Base-by-base conservation (phyloP, 2,329 filamentous ascomycete species). In the Colletotrichum sp. region DNA sequence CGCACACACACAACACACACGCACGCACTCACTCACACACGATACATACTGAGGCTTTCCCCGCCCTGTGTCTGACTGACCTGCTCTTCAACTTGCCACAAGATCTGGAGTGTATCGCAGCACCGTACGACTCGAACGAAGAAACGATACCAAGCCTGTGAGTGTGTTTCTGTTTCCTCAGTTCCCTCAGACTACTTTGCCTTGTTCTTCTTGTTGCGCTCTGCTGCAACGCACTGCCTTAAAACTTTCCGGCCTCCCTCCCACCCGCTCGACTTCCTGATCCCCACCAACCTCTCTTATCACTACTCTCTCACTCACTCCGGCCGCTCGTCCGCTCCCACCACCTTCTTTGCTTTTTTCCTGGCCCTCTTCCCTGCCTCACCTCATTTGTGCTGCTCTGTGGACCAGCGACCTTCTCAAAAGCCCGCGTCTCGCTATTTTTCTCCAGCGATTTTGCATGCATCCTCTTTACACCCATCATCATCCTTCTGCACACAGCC, bases 51-150 rank as follows among this genome's bases (percentile, higher is more conserved):
- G 21, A 73, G 61, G 57, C 73, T 48, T 74, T 67, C 48, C 74
- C 71, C 65, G 71, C 60, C 67, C 63, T 64, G 55, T 75, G 63
- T 72, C 67, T 77, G 72, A 67, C 72, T 69, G 58, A 68, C 60
- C 71, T 68, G 34, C 57, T 68, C 65, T 67, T 75, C 64, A 36
- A 66, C 73, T 73, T 64, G 55, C 72, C 73, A 76, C 73, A 73
- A 72, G 75, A 77, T 76, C 73, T 73, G 68, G 75, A 77, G 72
- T 76, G 73, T 73, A 77, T 76, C 69, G 61, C 70, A 75, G 57
- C 75, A 71, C 61, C 61, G 67, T 77, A 58, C 57, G 28, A 77
- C 75, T 65, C 67, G 38, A 75, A 43, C 65, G 36, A 66, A 74
- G 63, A 75, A 73, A 57, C 63, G 65, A 75, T 28, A 52, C 24